Base-by-base conservation (phyloP, 148 eudicot species). In the Linanthus parryae region DNA sequence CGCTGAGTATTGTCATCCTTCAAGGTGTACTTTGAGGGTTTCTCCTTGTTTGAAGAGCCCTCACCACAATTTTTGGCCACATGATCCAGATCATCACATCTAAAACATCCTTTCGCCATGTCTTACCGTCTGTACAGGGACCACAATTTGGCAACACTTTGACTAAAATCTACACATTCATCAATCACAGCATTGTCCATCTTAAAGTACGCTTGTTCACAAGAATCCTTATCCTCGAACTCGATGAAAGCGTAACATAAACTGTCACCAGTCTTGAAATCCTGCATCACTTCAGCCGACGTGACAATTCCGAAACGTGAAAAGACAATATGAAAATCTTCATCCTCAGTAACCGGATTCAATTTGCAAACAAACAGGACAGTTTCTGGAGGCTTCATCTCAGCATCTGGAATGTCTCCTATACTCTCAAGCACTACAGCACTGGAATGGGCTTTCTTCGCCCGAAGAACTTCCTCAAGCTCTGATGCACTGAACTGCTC, bases 271-370 rank as follows among this genome's bases (percentile, higher is more conserved):
- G n/a, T n/a, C n/a, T n/a, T n/a, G n/a, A n/a, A n/a, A n/a, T n/a
- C n/a, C n/a, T n/a, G n/a, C n/a, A n/a, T n/a, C n/a, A n/a, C n/a
- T n/a, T n/a, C n/a, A n/a, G n/a, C n/a, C n/a, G n/a, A n/a, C n/a
- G n/a, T n/a, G n/a, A n/a, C n/a, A n/a, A n/a, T n/a, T n/a, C n/a
- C 90, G 74, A 82, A 86, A 5, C 90, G 75, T 48, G 95, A 86
- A 51, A 82, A 86, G 48, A 86, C 82, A 41, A 82, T 80, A 42
- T 86, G 75, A 68, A 82, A 58, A 62, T 82, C 95, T 53, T 79
- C 86, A 56, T 86, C 95, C 94, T 85, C 86, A 48, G 95, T 86
- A 22, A 80, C 90, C 2, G 95, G 90, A 65, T 86, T 86, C 41
- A 86, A 75, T 56, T 82, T 86, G 48, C 95, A 86, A 13, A 86